These are phyloP conservation scores for Jamesozyma lodderae DNA, from an alignment of 805 yeast genomes.

Conservation along the genomic window DNA sequence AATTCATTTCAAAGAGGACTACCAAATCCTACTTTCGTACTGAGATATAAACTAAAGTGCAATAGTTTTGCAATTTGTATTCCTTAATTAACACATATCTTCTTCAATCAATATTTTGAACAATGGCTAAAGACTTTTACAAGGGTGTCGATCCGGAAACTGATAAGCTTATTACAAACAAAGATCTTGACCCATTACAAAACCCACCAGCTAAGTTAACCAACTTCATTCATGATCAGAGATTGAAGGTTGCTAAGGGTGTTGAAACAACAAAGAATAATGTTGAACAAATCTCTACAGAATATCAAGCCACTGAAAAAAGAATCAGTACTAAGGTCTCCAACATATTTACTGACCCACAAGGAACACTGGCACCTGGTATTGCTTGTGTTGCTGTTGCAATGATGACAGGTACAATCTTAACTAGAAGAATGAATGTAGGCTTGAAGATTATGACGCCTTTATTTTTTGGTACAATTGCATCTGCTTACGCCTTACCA, in stretches of 20 bases:
- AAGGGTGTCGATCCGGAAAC: conserved; percentile 3
- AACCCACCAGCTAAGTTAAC: conserved; percentile 16
- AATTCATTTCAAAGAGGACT: too few species aligned
- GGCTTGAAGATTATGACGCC: conserved; percentile 43
- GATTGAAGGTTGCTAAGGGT: conserved; percentile 9
- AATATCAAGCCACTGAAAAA: conserved; percentile 42
- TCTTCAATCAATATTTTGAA: too few species aligned
- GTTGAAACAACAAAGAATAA: conserved; percentile 3
- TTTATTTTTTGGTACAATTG: conserved; percentile 39
- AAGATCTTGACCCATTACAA: conserved; percentile 1
- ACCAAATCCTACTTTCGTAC: too few species aligned
- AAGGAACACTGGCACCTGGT: conserved; percentile 51
- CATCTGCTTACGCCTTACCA: conserved; percentile 51
- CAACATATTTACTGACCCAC: conserved; percentile 41
- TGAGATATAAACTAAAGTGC: too few species aligned
- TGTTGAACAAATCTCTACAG: conserved; percentile 36
- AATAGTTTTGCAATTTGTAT: too few species aligned
- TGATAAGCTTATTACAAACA: conserved; percentile 3
- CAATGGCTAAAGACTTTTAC: conserved; percentile 6
- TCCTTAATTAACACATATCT: too few species aligned
- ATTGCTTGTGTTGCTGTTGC: conserved; percentile 47
- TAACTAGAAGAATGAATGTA: conserved; percentile 46
- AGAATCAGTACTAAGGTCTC: conserved; percentile 43
- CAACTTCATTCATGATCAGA: conserved; percentile 10
- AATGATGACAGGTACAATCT: conserved; percentile 48